A percentile compares a stretch with the other conserved stretches of the same genome.
Conservation (phyloP, 192 early-diverging fungal species). For the Obelidium mucronatum region DNA sequence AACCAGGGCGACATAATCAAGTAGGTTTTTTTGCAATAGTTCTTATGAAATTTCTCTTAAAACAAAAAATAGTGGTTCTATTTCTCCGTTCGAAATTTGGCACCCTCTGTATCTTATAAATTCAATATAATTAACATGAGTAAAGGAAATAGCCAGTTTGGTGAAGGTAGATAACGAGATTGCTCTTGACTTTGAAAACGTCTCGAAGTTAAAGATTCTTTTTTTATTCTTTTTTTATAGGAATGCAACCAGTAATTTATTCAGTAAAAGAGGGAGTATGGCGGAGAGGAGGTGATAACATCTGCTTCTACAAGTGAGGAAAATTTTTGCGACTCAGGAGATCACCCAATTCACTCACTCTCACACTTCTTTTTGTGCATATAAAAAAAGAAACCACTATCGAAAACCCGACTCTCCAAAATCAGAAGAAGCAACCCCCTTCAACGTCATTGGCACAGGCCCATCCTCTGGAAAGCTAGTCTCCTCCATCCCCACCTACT, state of each 20-base stretch:
- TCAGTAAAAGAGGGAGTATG: slow-evolving; percentile 47
- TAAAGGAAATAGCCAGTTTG: slow-evolving; percentile 60
- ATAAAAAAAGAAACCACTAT: slow-evolving; percentile 50
- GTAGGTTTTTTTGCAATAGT: too few species aligned
- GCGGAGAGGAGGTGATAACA: slow-evolving; percentile 53
- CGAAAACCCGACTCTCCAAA: slow-evolving; percentile 40
- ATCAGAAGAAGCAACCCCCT: slow-evolving; percentile 13
- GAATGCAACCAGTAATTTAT: slow-evolving; percentile 66
- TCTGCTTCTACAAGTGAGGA: slow-evolving; percentile 57
- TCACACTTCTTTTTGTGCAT: not conserved
- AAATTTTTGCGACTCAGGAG: too few species aligned
- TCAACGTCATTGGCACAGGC: too few species aligned
- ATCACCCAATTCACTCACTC: too few species aligned
- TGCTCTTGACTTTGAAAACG: too few species aligned
- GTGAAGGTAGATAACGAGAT: slow-evolving; percentile 53
- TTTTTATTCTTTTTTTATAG: too few species aligned
- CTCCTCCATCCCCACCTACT: slow-evolving; percentile 40
- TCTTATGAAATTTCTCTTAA: too few species aligned
- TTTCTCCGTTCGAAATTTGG: slow-evolving; percentile 52
- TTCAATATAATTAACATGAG: slow-evolving; percentile 66
- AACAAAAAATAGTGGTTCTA: slow-evolving; percentile 58
- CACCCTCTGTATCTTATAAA: slow-evolving; percentile 44
- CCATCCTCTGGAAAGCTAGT: not conserved
- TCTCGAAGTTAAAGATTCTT: too few species aligned
- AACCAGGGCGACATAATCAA: slow-evolving; percentile 61